Conservation (phyloP, 805 yeast species). For the Candida khao-thaluensis region DNA sequence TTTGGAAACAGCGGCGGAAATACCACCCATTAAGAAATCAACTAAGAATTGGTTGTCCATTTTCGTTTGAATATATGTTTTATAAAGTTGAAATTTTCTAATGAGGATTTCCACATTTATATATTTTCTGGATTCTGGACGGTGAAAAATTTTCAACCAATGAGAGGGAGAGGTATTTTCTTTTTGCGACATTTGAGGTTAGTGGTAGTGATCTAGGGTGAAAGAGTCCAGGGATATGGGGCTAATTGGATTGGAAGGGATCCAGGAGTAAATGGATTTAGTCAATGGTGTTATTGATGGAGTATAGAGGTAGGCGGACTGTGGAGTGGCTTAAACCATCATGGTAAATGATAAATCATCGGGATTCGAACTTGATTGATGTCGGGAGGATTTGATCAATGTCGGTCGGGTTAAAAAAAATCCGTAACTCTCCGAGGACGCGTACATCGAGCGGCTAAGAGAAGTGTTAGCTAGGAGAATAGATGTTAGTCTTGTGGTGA, state of each 20-base stretch:
- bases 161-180: constrained; percentile 6
- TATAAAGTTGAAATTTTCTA: constrained; percentile 15
- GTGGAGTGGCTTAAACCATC: too few species aligned
- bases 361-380: background rate
- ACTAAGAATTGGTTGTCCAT: constrained; percentile 18
- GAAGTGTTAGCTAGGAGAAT: too few species aligned
- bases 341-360: constrained; percentile 4
- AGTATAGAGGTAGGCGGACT: too few species aligned
- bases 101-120: constrained; percentile 12
- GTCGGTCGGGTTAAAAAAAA: constrained; percentile 8
- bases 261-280: too few species aligned
- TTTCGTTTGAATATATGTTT: constrained; percentile 11
- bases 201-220: background rate
- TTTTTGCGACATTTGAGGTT: constrained; percentile 4
- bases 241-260: background rate
- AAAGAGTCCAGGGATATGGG: background rate
- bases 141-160: constrained; percentile 14
- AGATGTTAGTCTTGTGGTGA: too few species aligned
- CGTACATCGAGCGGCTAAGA: constrained; percentile 4
- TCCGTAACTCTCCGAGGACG: constrained; percentile 9
- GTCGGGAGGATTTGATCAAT: too few species aligned
- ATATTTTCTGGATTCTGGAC: constrained; percentile 15
- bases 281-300: too few species aligned
- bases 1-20: constrained; percentile 97
- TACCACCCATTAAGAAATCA: constrained; percentile 80